Base-by-base conservation (phyloP, 306 rosid genomes). In the Corylus americana region DNA sequence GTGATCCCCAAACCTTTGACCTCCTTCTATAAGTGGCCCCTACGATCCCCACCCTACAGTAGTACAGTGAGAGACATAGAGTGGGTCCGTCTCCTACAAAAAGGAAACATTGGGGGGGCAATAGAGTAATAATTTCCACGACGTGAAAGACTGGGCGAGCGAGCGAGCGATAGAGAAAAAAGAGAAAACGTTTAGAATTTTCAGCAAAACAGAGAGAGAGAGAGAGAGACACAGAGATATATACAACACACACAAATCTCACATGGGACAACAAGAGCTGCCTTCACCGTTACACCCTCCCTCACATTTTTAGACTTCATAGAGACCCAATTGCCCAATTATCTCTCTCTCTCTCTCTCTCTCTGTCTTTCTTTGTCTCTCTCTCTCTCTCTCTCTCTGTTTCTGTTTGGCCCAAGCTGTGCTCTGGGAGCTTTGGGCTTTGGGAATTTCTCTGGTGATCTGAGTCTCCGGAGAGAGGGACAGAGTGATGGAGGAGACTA, bases 401-500 rank as follows among this genome's bases (percentile, higher is more conserved):
- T 4, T 31, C 35, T 31, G 35, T 31, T 31, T 64, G 50, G 27
- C 1, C 10, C 48, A 8, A 17, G 20, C 27, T 27, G 71, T 66
- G 50, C 70, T 37, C 6, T 20, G 31, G 71, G 27, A n/a, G 50
- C n/a, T 68, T 45, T 47, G 7, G 49, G 73, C 7, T 79, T 71
- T 66, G 27, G 16, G 72, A 42, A n/a, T 67, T 17, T 39, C 72
- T 67, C 72, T 67, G 51, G 77, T 71, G 88, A 86, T 79, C 83
- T 73, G 75, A 58, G 66, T 81, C 83, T 75, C 62, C 77, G 68
- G 74, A 37, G 31, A 37, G 31, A 25, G 64, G 50, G 39, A 18
- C 35, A 22, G 35, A 61, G 47, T 14, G 71, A 92, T 92, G 98
- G 98, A 94, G 80, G 97, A 92, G 63, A 74, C 81, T 83, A 51